These are phyloP conservation scores for Triticum dicoccoides DNA, from an alignment of 176 grass and related monocot genomes.

Conservation along the genomic window DNA sequence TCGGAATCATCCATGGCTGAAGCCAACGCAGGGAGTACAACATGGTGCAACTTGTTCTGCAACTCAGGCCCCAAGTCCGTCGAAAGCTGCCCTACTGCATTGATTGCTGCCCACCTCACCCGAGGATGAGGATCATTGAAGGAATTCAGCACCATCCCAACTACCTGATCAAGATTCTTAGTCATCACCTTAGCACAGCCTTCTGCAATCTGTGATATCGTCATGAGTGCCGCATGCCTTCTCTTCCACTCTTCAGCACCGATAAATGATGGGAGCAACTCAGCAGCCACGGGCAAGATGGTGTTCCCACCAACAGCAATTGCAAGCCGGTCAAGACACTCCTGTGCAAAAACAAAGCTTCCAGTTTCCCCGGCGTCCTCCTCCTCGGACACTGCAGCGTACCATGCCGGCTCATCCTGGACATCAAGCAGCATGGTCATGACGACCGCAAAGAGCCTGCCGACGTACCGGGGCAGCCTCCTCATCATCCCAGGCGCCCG, in stretches of 20 bases:
- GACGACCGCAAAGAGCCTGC: slow-evolving; percentile 75
- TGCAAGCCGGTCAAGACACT: slow-evolving; percentile 85
- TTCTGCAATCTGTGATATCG: slow-evolving; percentile 92
- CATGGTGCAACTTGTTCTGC: slow-evolving; percentile 76
- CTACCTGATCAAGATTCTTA: slow-evolving; percentile 94
- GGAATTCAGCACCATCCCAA: slow-evolving; percentile 85
- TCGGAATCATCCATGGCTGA: slow-evolving; percentile 94
- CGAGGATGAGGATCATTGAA: slow-evolving; percentile 87
- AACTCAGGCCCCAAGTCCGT: slow-evolving; percentile 91
- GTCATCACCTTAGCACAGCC: slow-evolving; percentile 94
- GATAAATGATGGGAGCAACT: slow-evolving; percentile 70
- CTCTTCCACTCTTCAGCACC: slow-evolving; percentile 82
- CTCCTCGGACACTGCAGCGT: slow-evolving; percentile 65
- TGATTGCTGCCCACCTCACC: slow-evolving; percentile 96
- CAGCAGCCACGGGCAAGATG: slow-evolving; percentile 73
- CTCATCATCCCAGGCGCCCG: slow-evolving; percentile 97
- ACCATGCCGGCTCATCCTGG: slow-evolving; percentile 84
- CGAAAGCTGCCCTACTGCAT: slow-evolving; percentile 92
- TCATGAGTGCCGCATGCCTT: slow-evolving; percentile 73
- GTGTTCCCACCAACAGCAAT: slow-evolving; percentile 95
- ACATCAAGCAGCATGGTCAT: slow-evolving; percentile 93
- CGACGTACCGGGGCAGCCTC: slow-evolving; percentile 67
- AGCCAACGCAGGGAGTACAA: slow-evolving; percentile 73
- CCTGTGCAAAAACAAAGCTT: slow-evolving; percentile 79
- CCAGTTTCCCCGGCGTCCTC: slow-evolving; percentile 80